These are phyloP conservation scores for Cucumis cinereus DNA, from an alignment of 306 rosid species.

Conservation along the genomic window DNA sequence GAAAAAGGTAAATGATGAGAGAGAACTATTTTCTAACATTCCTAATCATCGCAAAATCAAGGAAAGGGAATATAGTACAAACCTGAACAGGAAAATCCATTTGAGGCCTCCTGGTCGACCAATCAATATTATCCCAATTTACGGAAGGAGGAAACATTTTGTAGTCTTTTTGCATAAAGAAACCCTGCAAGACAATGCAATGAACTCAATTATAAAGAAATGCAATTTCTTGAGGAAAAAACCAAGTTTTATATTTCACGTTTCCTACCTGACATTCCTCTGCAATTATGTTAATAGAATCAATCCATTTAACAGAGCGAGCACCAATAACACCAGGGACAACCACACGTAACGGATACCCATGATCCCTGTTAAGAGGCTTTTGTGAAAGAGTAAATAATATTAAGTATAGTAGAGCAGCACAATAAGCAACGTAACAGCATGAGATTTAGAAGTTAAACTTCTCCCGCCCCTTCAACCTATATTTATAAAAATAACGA, in stretches of 20 bases:
- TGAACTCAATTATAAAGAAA: background rate
- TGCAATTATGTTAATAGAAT: constrained; percentile 46
- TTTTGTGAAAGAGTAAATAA: constrained; percentile 16
- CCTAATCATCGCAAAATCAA: background rate
- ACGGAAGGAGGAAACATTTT: constrained; percentile 93
- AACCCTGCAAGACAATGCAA: constrained; percentile 46
- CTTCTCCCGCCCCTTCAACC: background rate
- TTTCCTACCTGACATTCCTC: constrained; percentile 85
- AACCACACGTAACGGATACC: constrained; percentile 77
- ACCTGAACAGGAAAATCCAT: constrained; percentile 99
- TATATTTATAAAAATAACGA: background rate
- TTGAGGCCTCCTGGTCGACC: constrained; percentile 83
- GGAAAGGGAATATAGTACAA: constrained; percentile 1
- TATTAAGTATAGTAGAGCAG: background rate
- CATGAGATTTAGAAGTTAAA: background rate
- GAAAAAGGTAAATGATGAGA: background rate
- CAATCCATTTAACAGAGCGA: constrained; percentile 97
- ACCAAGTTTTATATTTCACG: background rate
- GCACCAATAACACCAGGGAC: constrained; percentile 98
- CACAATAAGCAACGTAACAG: background rate
- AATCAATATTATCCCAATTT: constrained; percentile 83
- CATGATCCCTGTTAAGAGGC: constrained; percentile 92
- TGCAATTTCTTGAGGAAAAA: background rate
- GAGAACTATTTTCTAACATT: background rate
- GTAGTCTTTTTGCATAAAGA: constrained; percentile 98